Evolutionary conservation across 2,329 filamentous ascomycete species (phyloP), one percentile per base, ranked within the genome.

Genomic region (Cercospora zeae-maydis): DNA sequence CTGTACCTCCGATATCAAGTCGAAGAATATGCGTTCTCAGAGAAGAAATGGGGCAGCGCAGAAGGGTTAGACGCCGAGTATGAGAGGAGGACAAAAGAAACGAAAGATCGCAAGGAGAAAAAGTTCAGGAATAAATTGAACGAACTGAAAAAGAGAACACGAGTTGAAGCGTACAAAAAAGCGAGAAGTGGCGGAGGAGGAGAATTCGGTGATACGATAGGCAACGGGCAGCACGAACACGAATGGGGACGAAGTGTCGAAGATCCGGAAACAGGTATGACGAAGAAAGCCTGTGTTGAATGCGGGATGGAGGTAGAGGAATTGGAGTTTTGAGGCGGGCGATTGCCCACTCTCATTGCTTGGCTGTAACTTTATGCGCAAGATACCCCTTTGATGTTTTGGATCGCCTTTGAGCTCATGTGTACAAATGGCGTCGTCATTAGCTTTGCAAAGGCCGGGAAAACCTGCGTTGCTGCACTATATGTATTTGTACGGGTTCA

Each of bases 401-500:
- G n/a, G 42, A 47, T 1, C 10, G 21, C 8, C 31, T 34, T 31
- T 31, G 30, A 4, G 30, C 30, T 31, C 9, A 31, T 31, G 9
- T 31, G 30, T 31, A 31, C 30, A 31, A 31, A n/a, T n/a, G n/a
- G n/a, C n/a, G n/a, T n/a, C n/a, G n/a, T n/a, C n/a, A n/a, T n/a
- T n/a, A n/a, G n/a, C n/a, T n/a, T 34, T 34, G 31, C 8, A 34
- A 9, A 34, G 31, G 31, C 31, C 31, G 31, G 31, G 10, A 34
- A 4, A 34, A 14, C 30, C 30, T 19, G 8, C 16, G 19, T 53
- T 34, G 27, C 19, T 53, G 49, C 37, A 64, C 62, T 76, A 82
- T 70, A 98, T 89, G 77, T 97, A 98, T 80, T 98, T 98, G 82
- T 98, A 98, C 0, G 93, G 93, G 79, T 97, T 98, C 92, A 98